A percentile compares a stretch with the other conserved stretches of the same genome.
Conservation (phyloP, 192 early-diverging fungal genomes). For the Coemansia guatemalensis region DNA sequence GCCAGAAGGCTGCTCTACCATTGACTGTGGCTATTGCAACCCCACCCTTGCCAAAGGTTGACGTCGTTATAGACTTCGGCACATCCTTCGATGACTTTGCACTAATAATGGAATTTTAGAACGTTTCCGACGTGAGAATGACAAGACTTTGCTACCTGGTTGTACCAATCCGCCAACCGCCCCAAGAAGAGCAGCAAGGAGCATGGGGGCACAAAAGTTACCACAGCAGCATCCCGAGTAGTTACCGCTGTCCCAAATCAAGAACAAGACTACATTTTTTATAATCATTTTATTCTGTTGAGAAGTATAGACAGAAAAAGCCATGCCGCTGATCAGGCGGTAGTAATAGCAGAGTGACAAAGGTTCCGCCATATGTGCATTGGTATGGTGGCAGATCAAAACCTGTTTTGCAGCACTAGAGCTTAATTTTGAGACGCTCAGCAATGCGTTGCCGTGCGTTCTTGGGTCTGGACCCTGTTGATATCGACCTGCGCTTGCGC, state of each 20-base stretch:
- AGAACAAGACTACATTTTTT: background rate
- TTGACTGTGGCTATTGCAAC: no score
- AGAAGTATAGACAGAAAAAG: background rate
- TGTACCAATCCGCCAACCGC: no score
- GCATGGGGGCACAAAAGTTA: no score
- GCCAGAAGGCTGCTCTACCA: no score
- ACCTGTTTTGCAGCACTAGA: slow-evolving; percentile 8
- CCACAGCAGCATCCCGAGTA: no score
- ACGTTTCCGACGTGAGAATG: no score
- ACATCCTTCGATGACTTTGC: no score
- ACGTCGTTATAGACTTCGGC: no score
- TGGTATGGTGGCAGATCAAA: background rate
- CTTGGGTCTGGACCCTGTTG: slow-evolving; percentile 9
- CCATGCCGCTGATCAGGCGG: background rate
- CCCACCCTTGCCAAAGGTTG: no score
- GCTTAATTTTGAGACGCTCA: slow-evolving; percentile 48
- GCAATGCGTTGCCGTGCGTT: slow-evolving; percentile 40
- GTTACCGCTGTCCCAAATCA: background rate
- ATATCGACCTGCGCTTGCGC: slow-evolving; percentile 6
- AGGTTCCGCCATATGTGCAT: background rate
- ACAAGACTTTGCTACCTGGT: no score
- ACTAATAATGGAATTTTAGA: no score
- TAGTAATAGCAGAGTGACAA: background rate
- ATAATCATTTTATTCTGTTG: background rate
- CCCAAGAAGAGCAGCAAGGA: no score